Evolutionary conservation across 1,284 basidiomycete genomes (phyloP).

Genomic region (Laetiporus sulphureus): DNA sequence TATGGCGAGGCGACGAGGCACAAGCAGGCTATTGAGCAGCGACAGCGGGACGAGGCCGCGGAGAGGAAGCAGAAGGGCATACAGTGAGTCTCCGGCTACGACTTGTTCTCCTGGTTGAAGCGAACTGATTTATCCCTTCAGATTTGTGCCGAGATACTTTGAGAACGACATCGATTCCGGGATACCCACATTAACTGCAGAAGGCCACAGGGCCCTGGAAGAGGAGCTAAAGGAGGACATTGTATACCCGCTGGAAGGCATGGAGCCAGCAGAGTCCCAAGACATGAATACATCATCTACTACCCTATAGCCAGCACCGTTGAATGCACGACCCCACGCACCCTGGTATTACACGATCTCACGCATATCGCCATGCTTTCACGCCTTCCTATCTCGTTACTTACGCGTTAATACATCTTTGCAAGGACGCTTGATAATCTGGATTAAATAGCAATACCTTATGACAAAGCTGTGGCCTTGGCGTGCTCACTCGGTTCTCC

Average conservation of each 20-base stretch:
- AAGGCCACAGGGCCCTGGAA: conserved; percentile 62
- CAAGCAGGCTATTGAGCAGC: conserved; percentile 88
- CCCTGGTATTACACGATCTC: too few relatives aligned
- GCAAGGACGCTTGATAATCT: too few relatives aligned
- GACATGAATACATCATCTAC: neutral
- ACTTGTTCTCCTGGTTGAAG: conserved; percentile 3
- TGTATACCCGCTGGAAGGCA: conserved; percentile 12
- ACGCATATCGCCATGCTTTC: too few relatives aligned
- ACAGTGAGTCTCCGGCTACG: conserved; percentile 48
- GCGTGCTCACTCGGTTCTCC: too few relatives aligned
- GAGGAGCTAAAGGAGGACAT: conserved; percentile 53
- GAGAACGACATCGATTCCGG: conserved; percentile 70
- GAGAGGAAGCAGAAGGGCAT: conserved; percentile 75
- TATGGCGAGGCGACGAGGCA: conserved; percentile 84
- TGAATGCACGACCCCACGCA: too few relatives aligned
- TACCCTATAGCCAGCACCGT: too few relatives aligned
- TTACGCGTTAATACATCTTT: too few relatives aligned
- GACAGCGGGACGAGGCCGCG: conserved; percentile 79
- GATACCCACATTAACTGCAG: conserved; percentile 64
- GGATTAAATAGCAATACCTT: too few relatives aligned
- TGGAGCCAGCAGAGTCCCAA: neutral
- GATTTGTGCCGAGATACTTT: conserved; percentile 81
- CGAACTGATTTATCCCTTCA: conserved; percentile 30
- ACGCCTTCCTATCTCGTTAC: too few relatives aligned
- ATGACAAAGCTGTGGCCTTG: too few relatives aligned